A percentile compares a stretch with the other conserved stretches of the same genome.
Conservation (phyloP, 177 flowering plant genomes). For the Telopea speciosissima region DNA sequence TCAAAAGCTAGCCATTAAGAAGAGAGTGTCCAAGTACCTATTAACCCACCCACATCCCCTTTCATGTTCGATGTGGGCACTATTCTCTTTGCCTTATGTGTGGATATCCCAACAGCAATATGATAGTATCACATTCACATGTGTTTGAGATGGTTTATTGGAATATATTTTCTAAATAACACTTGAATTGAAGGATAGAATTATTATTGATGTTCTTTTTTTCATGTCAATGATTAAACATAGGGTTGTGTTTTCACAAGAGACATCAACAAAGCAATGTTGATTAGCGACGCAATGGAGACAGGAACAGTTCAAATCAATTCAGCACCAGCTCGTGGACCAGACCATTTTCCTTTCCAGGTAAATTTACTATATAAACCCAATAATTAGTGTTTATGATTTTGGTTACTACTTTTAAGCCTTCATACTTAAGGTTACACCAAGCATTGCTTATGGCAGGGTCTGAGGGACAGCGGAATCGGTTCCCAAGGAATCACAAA, state of each 20-base stretch:
- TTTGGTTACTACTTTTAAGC: background rate
- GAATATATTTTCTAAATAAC: too few relatives aligned
- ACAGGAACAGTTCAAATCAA: constrained; percentile 95
- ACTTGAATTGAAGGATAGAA: background rate
- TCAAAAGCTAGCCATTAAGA: too few relatives aligned
- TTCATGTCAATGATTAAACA: background rate
- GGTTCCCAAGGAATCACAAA: constrained; percentile 97
- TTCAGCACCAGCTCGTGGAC: constrained; percentile 99
- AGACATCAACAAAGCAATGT: constrained; percentile 95
- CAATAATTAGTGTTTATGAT: background rate
- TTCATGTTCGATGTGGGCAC: too few relatives aligned
- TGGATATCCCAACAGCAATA: too few relatives aligned
- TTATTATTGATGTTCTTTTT: too few relatives aligned
- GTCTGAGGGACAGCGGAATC: constrained; percentile 91
- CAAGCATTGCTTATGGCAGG: constrained; percentile 37
- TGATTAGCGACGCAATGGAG: constrained; percentile 98
- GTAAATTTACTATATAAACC: constrained; percentile 22
- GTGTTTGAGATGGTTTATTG: background rate
- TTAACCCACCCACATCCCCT: too few relatives aligned
- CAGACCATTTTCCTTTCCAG: constrained; percentile 99
- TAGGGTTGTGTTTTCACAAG: constrained; percentile 94
- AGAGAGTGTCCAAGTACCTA: too few relatives aligned
- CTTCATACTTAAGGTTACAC: background rate
- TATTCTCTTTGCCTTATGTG: too few relatives aligned
- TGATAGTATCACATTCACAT: too few relatives aligned